Evolutionary conservation across 129 eudicot species (phyloP).

Genomic region (Saussurea involucrata): DNA sequence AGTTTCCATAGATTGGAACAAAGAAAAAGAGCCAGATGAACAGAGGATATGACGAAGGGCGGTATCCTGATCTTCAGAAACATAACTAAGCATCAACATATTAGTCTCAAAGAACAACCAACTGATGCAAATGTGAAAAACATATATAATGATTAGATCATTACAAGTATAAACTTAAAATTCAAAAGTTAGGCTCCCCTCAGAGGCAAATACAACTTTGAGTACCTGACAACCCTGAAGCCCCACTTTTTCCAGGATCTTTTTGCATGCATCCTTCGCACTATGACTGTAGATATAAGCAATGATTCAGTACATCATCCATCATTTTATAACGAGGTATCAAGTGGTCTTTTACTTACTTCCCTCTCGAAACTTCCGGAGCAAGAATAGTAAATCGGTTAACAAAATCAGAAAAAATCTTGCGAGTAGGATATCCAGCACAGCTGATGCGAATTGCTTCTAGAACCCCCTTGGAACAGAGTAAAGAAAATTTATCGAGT

Average conservation of each 20-base stretch:
- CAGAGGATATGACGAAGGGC: background rate
- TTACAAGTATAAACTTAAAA: background rate
- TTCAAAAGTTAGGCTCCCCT: background rate
- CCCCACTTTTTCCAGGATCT: slow-evolving; percentile 70
- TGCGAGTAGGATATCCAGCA: slow-evolving; percentile 98
- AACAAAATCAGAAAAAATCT: slow-evolving; percentile 74
- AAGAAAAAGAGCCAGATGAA: background rate
- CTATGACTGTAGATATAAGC: slow-evolving; percentile 42
- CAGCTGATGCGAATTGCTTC: slow-evolving; percentile 99
- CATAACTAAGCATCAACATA: background rate
- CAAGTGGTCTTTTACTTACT: slow-evolving; percentile 47
- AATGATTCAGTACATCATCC: background rate
- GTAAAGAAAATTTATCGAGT: slow-evolving; percentile 3
- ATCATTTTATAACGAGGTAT: background rate
- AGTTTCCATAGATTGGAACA: background rate
- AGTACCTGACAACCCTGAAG: slow-evolving; percentile 82
- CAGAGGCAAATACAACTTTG: slow-evolving; percentile 1
- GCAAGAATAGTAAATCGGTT: slow-evolving; percentile 84
- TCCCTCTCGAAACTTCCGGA: slow-evolving; percentile 66
- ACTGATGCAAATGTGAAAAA: background rate
- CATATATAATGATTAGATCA: background rate
- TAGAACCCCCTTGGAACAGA: slow-evolving; percentile 74
- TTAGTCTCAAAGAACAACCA: background rate
- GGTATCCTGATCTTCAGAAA: background rate
- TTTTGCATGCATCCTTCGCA: slow-evolving; percentile 68